Conservation (phyloP, 2,329 filamentous ascomycete genomes). For the Pseudopithomyces chartarum region DNA sequence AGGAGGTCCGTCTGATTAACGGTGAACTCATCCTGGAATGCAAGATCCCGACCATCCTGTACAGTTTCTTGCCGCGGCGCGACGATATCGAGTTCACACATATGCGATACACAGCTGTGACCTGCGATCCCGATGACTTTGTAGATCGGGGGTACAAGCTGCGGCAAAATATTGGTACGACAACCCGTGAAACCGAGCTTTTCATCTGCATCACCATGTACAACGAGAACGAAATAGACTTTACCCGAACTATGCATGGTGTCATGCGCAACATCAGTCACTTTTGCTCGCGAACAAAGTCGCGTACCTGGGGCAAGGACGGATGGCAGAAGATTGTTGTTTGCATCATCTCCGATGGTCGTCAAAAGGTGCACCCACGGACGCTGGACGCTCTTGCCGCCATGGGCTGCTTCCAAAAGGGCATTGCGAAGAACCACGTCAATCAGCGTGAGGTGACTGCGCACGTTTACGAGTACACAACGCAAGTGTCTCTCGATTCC, state of each 20-base stretch:
- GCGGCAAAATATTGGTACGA: conserved; percentile 85
- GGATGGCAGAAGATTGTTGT: conserved; percentile 99
- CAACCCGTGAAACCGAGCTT: conserved; percentile 86
- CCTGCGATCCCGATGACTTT: conserved; percentile 95
- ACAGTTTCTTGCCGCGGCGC: conserved; percentile 91
- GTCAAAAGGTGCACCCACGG: conserved; percentile 89
- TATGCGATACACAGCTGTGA: conserved; percentile 99
- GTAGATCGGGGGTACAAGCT: conserved; percentile 87
- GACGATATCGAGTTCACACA: conserved; percentile 97
- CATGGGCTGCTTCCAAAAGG: conserved; percentile 97
- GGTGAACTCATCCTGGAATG: conserved; percentile 97
- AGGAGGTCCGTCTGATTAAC: conserved; percentile 95
- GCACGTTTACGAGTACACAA: conserved; percentile 98
- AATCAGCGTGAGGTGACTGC: conserved; percentile 95
- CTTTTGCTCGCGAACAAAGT: conserved; percentile 91
- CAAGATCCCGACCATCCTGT: conserved; percentile 97
- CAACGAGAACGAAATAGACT: conserved; percentile 96
- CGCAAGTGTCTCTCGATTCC: conserved; percentile 92
- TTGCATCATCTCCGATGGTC: conserved; percentile 92
- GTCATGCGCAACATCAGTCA: conserved; percentile 98
- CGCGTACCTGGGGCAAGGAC: conserved; percentile 92
- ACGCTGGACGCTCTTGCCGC: conserved; percentile 93
- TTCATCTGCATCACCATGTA: conserved; percentile 99
- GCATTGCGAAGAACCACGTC: conserved; percentile 97
- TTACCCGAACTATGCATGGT: conserved; percentile 97